Conservation (phyloP, 2,329 filamentous ascomycete species). For the Neospermospora avenae region DNA sequence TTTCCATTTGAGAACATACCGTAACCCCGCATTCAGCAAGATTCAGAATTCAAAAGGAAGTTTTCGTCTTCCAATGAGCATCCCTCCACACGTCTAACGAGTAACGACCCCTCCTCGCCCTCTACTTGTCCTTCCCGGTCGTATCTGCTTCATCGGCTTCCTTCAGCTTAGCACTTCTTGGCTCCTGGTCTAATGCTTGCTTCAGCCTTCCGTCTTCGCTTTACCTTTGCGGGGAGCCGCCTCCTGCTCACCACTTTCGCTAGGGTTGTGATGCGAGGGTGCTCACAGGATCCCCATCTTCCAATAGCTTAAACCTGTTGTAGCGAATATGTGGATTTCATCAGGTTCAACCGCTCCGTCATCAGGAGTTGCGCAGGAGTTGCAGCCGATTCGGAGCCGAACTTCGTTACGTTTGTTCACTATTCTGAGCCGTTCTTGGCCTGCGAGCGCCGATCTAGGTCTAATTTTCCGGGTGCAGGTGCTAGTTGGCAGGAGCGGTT, state of each 20-base stretch:
- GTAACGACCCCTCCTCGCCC: too few relatives aligned
- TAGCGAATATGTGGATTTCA: not conserved
- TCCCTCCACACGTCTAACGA: too few relatives aligned
- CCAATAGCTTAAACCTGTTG: not conserved
- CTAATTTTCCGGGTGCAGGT: conserved; percentile 1
- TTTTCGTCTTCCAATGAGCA: too few relatives aligned
- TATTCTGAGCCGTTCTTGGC: not conserved
- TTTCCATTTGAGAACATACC: too few relatives aligned
- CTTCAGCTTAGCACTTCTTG: not conserved
- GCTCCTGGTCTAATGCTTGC: not conserved
- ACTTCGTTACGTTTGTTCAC: not conserved
- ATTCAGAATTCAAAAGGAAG: too few relatives aligned
- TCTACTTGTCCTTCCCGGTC: too few relatives aligned
- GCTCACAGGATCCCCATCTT: too few relatives aligned
- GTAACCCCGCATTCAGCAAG: too few relatives aligned
- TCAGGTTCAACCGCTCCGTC: not conserved
- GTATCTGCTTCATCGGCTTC: too few relatives aligned
- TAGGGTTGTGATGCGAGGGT: not conserved
- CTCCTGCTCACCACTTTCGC: not conserved
- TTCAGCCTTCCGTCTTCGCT: conserved; percentile 6
- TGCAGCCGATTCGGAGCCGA: not conserved
- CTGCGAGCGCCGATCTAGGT: not conserved
- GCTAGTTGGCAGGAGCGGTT: not conserved
- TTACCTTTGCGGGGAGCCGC: not conserved
- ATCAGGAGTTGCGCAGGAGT: not conserved